Evolutionary conservation across 768 basidiomycete genomes (phyloP), one percentile per base, ranked within the genome.

Genomic region (Agaricus bisporus): DNA sequence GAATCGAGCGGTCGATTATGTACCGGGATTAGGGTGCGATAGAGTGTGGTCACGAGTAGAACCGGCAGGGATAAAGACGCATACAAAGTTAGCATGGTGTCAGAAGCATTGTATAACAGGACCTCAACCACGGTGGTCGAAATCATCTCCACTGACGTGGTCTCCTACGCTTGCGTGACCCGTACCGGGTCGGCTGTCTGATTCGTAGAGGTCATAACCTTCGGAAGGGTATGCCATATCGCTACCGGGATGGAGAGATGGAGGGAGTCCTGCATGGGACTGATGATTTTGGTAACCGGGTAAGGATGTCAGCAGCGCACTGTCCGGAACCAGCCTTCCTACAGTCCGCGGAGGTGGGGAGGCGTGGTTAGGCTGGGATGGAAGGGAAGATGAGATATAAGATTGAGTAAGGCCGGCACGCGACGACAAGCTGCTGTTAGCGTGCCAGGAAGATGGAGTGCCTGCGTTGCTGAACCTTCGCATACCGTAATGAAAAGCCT

Each of bases 241-340:
- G 42, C 62, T 42, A 69, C 70, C 42, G 69, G 49, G 18, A 69
- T 61, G 35, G 70, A 65, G 41, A 74, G 59, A 52, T 74, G 53
- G 53, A 12, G 48, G 46, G n/a, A 54, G 46, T n/a, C 39, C 47
- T n/a, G 53, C 14, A 25, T 54, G 53, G 37, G 53, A 57, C n/a
- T 76, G 64, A 26, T 74, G 59, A 7, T 70, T 61, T 56, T 77
- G 75, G 60, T 83, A 85, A 18, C 82, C 78, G 4, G 81, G 74
- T 17, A 86, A 71, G n/a, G 87, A 85, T 29, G 86, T 88, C 56
- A 88, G 70, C 50, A 89, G 73, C 22, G 83, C 87, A 66, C 82
- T 86, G 61, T 82, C 78, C 28, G 80, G 69, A 15, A 83, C 80
- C 26, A 88, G 72, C 41, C 82, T 75, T 58, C 64, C 70, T 50